These are phyloP conservation scores for Canna indica DNA, from an alignment of 176 grass and related monocot genomes.

Conservation along the genomic window DNA sequence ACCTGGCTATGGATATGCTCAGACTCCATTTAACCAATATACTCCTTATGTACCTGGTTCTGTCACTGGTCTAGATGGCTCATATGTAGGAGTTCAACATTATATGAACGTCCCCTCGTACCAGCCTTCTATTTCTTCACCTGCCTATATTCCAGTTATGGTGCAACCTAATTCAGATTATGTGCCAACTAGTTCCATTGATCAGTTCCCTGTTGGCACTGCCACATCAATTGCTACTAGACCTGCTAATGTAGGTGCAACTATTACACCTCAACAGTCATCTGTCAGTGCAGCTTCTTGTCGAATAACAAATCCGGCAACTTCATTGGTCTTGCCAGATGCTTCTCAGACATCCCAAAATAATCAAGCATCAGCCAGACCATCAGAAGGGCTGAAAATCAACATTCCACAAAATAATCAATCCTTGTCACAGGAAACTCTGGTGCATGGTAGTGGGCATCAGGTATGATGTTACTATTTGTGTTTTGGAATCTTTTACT, in stretches of 20 bases:
- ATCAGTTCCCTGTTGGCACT: constrained; percentile 22
- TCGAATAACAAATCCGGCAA: constrained; percentile 24
- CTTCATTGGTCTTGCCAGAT: constrained; percentile 20
- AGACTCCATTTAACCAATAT: constrained; percentile 55
- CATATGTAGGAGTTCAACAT: constrained; percentile 33
- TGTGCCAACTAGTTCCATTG: constrained; percentile 29
- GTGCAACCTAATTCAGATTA: constrained; percentile 38
- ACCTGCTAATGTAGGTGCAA: constrained; percentile 26
- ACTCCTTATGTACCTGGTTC: constrained; percentile 37
- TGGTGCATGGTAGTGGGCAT: constrained; percentile 21
- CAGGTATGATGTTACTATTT: constrained; percentile 38
- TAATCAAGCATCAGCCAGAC: constrained; percentile 38
- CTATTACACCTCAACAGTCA: constrained; percentile 23
- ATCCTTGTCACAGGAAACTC: constrained; percentile 22
- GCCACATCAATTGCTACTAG: constrained; percentile 27
- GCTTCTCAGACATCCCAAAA: constrained; percentile 28
- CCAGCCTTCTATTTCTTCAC: constrained; percentile 34
- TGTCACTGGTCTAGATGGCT: constrained; percentile 34
- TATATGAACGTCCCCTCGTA: constrained; percentile 41
- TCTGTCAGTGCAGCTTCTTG: constrained; percentile 38
- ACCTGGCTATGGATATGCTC: constrained; percentile 47
- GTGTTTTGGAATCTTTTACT: neutral
- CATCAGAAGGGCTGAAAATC: constrained; percentile 29
- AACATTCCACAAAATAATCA: constrained; percentile 42
- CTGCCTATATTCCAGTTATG: constrained; percentile 49